Percentiles rank a stretch among this genome's conserved stretches.
Evolutionary conservation across 345 rosid genomes (phyloP).

Genomic region (Erodium maritimum): DNA sequence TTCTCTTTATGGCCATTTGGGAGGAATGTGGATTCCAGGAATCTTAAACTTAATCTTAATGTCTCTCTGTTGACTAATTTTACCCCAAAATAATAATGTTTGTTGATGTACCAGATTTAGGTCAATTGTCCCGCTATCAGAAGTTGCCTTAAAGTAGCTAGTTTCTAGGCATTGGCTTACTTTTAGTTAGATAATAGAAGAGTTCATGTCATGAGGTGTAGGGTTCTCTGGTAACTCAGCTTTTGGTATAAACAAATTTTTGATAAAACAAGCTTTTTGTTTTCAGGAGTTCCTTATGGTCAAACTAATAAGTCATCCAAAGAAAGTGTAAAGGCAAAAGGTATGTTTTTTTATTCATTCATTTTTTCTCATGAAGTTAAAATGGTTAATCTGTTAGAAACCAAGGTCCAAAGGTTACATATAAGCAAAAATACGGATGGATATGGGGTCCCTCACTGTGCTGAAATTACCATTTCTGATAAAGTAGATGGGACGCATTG

Average conservation of each 20-base stretch:
- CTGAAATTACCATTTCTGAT: not conserved
- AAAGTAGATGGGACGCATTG: not conserved
- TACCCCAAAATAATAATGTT: too few relatives aligned
- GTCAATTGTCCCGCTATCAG: too few relatives aligned
- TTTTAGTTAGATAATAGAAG: constrained; percentile 7
- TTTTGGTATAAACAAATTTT: constrained; percentile 16
- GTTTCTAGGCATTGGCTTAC: not conserved
- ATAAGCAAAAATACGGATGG: not conserved
- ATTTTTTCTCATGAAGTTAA: constrained; percentile 5
- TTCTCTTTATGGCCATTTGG: too few relatives aligned
- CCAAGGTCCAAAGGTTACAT: not conserved
- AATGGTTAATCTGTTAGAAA: constrained; percentile 2
- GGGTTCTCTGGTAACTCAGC: constrained; percentile 15
- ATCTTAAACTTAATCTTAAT: too few relatives aligned
- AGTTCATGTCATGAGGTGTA: constrained; percentile 6
- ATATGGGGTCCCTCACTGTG: not conserved
- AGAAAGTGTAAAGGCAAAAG: constrained; percentile 81
- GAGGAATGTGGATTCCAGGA: too few relatives aligned
- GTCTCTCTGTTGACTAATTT: too few relatives aligned
- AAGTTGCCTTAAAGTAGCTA: not conserved
- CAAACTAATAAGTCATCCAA: constrained; percentile 66
- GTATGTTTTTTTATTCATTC: constrained; percentile 35
- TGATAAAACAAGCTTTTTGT: constrained; percentile 45
- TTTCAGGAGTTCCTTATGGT: constrained; percentile 95
- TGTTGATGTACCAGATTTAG: not conserved